Conservation (phyloP, 1,139 yeast species). For the Yamadazyma jaroonii region DNA sequence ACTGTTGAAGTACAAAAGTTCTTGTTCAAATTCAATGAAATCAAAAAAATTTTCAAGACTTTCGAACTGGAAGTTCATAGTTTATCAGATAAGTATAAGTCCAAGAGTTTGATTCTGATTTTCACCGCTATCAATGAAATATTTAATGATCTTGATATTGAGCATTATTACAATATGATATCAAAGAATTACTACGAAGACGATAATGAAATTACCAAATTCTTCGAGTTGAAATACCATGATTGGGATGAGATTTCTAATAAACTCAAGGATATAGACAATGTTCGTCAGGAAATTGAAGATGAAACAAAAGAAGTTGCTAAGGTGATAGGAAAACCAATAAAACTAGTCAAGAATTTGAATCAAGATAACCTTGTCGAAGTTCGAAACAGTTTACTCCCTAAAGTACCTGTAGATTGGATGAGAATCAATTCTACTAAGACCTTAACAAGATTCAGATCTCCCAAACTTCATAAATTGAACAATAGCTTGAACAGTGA, state of each 20-base stretch:
- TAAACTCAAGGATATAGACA: conserved; percentile 41
- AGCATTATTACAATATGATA: conserved; percentile 50
- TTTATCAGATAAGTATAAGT: conserved; percentile 13
- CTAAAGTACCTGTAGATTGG: conserved; percentile 70
- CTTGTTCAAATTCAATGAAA: conserved; percentile 48
- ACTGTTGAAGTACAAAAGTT: conserved; percentile 66
- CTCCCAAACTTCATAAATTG: conserved; percentile 54
- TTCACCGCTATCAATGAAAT: conserved; percentile 20
- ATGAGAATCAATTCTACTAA: conserved; percentile 70
- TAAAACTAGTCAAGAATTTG: conserved; percentile 51
- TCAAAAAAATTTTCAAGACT: conserved; percentile 23
- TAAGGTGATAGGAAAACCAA: conserved; percentile 52
- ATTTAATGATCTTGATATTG: conserved; percentile 15
- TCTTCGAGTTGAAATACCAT: conserved; percentile 46
- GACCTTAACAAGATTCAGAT: conserved; percentile 66
- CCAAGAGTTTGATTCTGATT: conserved; percentile 24
- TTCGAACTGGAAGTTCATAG: conserved; percentile 23
- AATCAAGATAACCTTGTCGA: conserved; percentile 74
- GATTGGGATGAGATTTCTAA: conserved; percentile 39
- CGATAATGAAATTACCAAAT: conserved; percentile 44
- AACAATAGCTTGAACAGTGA: conserved; percentile 59
- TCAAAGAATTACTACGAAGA: conserved; percentile 44
- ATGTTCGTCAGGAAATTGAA: conserved; percentile 43
- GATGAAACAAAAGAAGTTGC: conserved; percentile 50
- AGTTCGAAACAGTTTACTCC: conserved; percentile 56